Evolutionary conservation across 2,329 filamentous ascomycete genomes (phyloP).

Genomic region (Neonectria faginata): DNA sequence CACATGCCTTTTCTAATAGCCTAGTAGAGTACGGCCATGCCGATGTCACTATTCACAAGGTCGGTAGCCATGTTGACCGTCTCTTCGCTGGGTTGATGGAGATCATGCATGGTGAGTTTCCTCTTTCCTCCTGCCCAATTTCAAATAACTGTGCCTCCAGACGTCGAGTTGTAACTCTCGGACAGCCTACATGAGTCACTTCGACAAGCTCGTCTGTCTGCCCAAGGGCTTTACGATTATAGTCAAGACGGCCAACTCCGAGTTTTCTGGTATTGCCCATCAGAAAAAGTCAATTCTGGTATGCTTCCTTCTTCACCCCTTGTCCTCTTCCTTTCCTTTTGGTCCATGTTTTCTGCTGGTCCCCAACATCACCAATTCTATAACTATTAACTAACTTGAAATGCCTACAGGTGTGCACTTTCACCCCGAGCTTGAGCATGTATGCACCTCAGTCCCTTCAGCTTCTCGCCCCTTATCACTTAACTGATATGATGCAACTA

Average conservation of each 20-base stretch:
- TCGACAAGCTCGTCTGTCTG: conserved; percentile 82
- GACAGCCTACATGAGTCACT: conserved; percentile 70
- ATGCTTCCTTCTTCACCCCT: conserved; percentile 11
- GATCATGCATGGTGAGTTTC: conserved; percentile 62
- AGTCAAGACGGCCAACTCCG: conserved; percentile 79
- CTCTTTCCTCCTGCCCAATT: not conserved
- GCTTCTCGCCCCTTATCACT: conserved; percentile 54
- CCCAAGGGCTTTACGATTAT: conserved; percentile 80
- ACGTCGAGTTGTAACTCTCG: not conserved
- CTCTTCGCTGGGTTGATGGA: conserved; percentile 83
- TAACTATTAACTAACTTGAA: no score
- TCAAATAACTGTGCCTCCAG: no score
- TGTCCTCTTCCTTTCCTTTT: no score
- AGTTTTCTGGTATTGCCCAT: conserved; percentile 84
- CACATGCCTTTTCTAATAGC: no score
- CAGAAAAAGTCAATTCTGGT: conserved; percentile 74
- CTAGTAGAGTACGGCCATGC: no score
- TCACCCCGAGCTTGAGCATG: conserved; percentile 73
- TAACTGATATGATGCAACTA: no score
- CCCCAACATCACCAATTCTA: no score
- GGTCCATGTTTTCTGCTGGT: no score
- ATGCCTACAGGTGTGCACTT: conserved; percentile 75
- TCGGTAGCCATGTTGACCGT: conserved; percentile 74
- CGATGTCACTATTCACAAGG: conserved; percentile 47
- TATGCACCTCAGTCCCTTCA: no score